phyloP scores from a whole-genome alignment of 176 grass and related monocot genomes.

The Pharus latifolius region DNA sequence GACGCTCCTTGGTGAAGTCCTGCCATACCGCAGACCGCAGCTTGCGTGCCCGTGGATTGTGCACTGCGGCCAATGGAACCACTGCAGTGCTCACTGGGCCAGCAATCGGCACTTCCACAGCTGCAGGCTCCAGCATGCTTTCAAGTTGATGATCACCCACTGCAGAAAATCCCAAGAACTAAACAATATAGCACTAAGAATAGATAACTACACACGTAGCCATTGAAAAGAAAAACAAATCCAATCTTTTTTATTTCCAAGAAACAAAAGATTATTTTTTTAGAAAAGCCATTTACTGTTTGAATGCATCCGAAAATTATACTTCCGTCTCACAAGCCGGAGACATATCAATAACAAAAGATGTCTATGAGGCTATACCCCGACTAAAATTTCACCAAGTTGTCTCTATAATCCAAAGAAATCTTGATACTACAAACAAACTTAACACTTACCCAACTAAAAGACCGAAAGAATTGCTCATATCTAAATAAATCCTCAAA shows the following conservation, averaged over 20 bases:
- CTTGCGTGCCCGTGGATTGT: slow-evolving; percentile 75
- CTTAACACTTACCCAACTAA: not conserved
- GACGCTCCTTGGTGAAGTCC: slow-evolving; percentile 92
- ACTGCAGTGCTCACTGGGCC: slow-evolving; percentile 18
- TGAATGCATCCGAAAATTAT: not conserved
- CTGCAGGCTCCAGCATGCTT: slow-evolving; percentile 39
- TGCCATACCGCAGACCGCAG: slow-evolving; percentile 88
- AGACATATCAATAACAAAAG: slow-evolving; percentile 1
- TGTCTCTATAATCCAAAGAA: not conserved
- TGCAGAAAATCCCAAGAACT: slow-evolving; percentile 21
- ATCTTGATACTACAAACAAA: not conserved
- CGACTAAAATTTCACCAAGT: not conserved
- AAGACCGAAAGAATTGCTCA: not conserved
- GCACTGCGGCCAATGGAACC: slow-evolving; percentile 9
- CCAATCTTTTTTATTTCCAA: not conserved
- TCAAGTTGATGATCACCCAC: slow-evolving; percentile 1
- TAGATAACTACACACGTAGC: not conserved
- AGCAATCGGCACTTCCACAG: slow-evolving; percentile 24
- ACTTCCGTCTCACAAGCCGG: not conserved
- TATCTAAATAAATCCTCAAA: not conserved
- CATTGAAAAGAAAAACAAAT: not conserved
- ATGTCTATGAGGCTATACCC: not conserved
- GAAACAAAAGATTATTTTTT: not conserved
- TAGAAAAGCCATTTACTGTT: not conserved
- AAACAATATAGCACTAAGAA: not conserved